Base-by-base conservation (phyloP, 2,329 filamentous ascomycete genomes). In the Trichoderma gracile region DNA sequence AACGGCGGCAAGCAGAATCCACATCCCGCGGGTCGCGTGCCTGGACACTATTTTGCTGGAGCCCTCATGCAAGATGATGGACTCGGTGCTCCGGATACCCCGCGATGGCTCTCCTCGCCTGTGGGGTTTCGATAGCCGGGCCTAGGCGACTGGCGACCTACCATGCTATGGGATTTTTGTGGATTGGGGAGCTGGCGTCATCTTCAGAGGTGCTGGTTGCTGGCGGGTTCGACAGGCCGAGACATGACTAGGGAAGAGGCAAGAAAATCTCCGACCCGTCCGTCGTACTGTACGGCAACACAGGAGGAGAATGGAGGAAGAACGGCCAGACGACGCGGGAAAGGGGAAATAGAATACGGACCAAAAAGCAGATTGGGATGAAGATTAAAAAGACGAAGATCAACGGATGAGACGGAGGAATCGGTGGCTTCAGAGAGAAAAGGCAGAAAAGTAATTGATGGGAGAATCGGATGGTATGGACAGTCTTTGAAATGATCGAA, bases 351-450 rank as follows among this genome's bases (percentile, higher is more conserved):
- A 23, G 33, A 23, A 42, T 23, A 4, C 8, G 25, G 55, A 15
- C n/a, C 6, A 30, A 45, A 33, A 50, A 7, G 19, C 38, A 42
- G 9, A 27, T 25, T 23, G 50, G 49, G 38, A 15, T 12, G 38
- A 46, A 43, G 17, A 47, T 9, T 9, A 15, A 14, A n/a, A 30
- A 6, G 23, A 53, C 47, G 64, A 54, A 27, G 53, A 58, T 53
- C 27, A 60, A 68, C 43, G 65, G 54, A 65, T 38, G 14, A 15
- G 27, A 17, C 33, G 30, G 30, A 49, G 66, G 64, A 58, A 64
- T 67, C 27, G 68, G 40, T 12, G 27, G 23, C 17, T 4, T 3
- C 21, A 33, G 45, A 23, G n/a, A 40, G 21, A 19, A 14, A 23
- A n/a, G n/a, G 3, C 12, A 30, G 15, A 50, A 5, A 8, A 9